Evolutionary conservation across 371 early-diverging fungal genomes (phyloP).

Genomic region (Apophysomyces trapeziformis): DNA sequence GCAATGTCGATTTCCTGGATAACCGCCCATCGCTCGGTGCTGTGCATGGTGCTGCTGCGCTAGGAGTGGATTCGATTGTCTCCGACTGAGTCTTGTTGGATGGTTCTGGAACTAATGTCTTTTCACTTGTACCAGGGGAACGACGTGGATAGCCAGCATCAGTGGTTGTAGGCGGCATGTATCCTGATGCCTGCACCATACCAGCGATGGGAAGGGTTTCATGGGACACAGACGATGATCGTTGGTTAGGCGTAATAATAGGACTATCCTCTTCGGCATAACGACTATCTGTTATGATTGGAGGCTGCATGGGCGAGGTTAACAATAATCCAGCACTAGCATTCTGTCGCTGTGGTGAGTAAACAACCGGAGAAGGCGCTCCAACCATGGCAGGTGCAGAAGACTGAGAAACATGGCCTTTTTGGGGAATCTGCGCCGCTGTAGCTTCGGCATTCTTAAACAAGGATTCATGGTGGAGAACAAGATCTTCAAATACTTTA

Average conservation of each 20-base stretch:
- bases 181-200: background rate
- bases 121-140: background rate
- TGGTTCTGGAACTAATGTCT: background rate
- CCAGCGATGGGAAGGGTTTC: background rate
- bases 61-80: background rate
- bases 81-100: slow-evolving; percentile 2
- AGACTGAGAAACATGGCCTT: slow-evolving; percentile 5
- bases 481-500: slow-evolving; percentile 47
- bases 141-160: background rate
- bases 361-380: background rate
- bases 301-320: background rate
- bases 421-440: background rate
- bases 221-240: background rate
- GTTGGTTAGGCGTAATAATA: background rate
- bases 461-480: slow-evolving; percentile 33
- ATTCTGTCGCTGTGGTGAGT: slow-evolving; percentile 7
- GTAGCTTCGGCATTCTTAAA: slow-evolving; percentile 23
- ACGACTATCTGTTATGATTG: background rate
- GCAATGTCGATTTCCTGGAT: slow-evolving; percentile 6
- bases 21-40: background rate
- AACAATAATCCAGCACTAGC: slow-evolving; percentile 2
- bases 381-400: background rate
- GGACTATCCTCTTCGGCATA: slow-evolving; percentile 1
- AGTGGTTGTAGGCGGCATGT: background rate
- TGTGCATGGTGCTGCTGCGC: background rate